Evolutionary conservation across 345 rosid genomes (phyloP).

Genomic region (Balakata baccata): DNA sequence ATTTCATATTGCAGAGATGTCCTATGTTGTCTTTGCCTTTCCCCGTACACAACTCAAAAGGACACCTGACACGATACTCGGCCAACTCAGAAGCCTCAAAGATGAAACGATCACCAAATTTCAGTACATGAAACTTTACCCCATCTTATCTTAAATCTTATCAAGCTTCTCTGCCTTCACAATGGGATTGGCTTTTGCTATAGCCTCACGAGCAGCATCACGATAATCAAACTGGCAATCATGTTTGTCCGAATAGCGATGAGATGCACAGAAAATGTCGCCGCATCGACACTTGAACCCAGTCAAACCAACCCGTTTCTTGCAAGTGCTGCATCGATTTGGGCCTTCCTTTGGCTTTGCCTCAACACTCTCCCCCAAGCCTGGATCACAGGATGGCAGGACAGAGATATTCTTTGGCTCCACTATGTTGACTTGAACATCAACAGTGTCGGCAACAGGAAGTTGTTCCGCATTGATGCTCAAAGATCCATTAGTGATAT

Average conservation of each 20-base stretch:
- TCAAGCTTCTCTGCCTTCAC: conserved; percentile 67
- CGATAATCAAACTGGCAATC: conserved; percentile 64
- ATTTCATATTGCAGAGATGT: conserved; percentile 35
- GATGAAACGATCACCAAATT: conserved; percentile 27
- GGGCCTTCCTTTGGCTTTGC: conserved; percentile 72
- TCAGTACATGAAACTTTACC: conserved; percentile 17
- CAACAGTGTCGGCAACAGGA: conserved; percentile 36
- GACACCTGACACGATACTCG: conserved; percentile 32
- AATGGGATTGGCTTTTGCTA: conserved; percentile 63
- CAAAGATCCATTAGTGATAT: conserved; percentile 51
- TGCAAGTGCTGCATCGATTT: conserved; percentile 50
- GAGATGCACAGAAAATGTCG: conserved; percentile 53
- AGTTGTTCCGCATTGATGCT: conserved; percentile 38
- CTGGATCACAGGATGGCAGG: conserved; percentile 38
- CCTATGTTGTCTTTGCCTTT: conserved; percentile 24
- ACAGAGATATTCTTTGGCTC: conserved; percentile 42
- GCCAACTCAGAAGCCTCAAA: conserved; percentile 31
- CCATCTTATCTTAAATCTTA: conserved; percentile 47
- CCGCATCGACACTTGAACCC: conserved; percentile 71
- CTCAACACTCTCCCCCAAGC: conserved; percentile 33
- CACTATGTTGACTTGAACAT: conserved; percentile 36
- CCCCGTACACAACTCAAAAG: conserved; percentile 35
- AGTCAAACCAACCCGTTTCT: conserved; percentile 57
- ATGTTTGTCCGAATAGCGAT: conserved; percentile 73
- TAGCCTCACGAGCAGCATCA: conserved; percentile 49